Base-by-base conservation (phyloP, 139 green algal species). In the Spirogloea muscicola region DNA sequence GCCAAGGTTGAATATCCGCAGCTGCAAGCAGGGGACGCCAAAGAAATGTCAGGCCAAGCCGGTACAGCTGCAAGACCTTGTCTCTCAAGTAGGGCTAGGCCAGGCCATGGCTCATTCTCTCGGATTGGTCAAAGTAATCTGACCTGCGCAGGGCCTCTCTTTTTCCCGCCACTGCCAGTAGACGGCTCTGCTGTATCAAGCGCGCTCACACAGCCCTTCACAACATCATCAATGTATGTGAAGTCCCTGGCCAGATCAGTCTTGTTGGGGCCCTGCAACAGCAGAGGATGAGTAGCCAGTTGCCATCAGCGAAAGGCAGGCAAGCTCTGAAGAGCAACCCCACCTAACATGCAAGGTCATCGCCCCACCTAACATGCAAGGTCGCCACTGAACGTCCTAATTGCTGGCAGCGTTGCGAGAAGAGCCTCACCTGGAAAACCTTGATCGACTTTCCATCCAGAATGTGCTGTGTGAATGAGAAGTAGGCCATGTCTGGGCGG, bases 201-300 rank as follows among this genome's bases (percentile, higher is more conserved):
- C 0, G 86, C 49, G 0, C 46, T 80, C 40, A 94, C 49, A 4
- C 85, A 63, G 25, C 89, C 89, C 7, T n/a, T 34, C 5, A 91
- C 87, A 31, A 92, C 85, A 78, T 94, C 89, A 33, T 86, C 87
- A 25, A 94, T 86, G 77, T 87, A 94, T 1, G 89, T 94, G 76
- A 94, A 94, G 76, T 94, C 89, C 9, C 89, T 62, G 6, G 64
- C 36, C 10, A 82, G 62, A 57, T 85, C 79, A 3, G n/a, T 31
- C 34, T 65, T 57, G 49, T 70, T 59, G 10, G 58, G 29, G n/a
- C 41, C 57, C 18, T 64, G 68, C 77, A 90, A 90, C 29, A 94
- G n/a, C n/a, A n/a, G n/a, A n/a, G n/a, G n/a, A n/a, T n/a, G n/a
- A n/a, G n/a, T n/a, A n/a, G n/a, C n/a, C n/a, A n/a, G n/a, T n/a